Evolutionary conservation across 2,329 filamentous ascomycete genomes (phyloP).

Genomic region (Xylaria sp.): DNA sequence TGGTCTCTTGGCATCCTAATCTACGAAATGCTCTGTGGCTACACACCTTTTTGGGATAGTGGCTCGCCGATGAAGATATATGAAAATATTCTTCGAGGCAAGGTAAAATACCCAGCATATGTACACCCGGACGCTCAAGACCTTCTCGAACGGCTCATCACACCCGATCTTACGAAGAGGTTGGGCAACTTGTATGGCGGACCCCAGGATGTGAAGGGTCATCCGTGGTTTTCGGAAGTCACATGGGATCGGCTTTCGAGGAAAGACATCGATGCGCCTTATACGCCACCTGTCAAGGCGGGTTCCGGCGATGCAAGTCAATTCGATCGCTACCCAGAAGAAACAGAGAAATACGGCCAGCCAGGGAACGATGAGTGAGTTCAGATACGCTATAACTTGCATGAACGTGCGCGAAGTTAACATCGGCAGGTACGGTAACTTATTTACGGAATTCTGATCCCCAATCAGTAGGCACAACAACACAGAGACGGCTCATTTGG

Average conservation of each 20-base stretch:
- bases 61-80: slow-evolving; percentile 99
- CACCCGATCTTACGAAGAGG: slow-evolving; percentile 91
- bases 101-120: slow-evolving; percentile 96
- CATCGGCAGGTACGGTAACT: slow-evolving; percentile 70
- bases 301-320: slow-evolving; percentile 95
- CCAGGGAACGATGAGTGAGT: slow-evolving; percentile 87
- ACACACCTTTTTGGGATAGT: slow-evolving; percentile 98
- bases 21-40: slow-evolving; percentile 99
- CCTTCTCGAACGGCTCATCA: slow-evolving; percentile 91
- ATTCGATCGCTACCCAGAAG: slow-evolving; percentile 98
- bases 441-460: slow-evolving; percentile 78
- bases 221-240: slow-evolving; percentile 96
- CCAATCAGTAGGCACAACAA: neutral
- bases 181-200: slow-evolving; percentile 94
- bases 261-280: slow-evolving; percentile 98
- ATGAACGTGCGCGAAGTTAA: slow-evolving; percentile 13
- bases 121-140: slow-evolving; percentile 95
- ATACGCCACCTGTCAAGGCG: slow-evolving; percentile 93
- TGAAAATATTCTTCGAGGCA: slow-evolving; percentile 96
- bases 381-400: slow-evolving; percentile 16
- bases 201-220: slow-evolving; percentile 90
- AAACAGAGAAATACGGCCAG: slow-evolving; percentile 89
- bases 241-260: slow-evolving; percentile 94
- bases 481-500: slow-evolving; percentile 8
- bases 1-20: slow-evolving; percentile 99